Conservation (phyloP, 78 protist genomes). For the Dictyostelium intermedium region DNA sequence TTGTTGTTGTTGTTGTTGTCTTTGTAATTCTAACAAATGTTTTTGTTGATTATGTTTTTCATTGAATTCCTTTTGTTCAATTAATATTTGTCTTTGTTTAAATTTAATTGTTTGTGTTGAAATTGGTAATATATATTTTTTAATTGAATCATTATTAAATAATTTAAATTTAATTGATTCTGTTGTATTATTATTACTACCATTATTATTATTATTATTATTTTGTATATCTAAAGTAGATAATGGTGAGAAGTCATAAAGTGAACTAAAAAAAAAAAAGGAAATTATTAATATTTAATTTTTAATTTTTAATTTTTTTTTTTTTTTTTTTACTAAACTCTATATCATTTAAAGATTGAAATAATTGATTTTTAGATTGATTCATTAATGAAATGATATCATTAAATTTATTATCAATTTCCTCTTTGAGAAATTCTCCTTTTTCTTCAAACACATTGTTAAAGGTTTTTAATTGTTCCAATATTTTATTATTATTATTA, state of each 20-base stretch:
- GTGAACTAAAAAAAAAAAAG: not conserved
- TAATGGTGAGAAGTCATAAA: not conserved
- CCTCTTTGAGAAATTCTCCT: not conserved
- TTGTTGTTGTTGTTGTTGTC: not conserved
- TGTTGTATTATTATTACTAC: not conserved
- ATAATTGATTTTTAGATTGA: not conserved
- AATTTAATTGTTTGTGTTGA: not conserved
- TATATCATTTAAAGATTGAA: not conserved
- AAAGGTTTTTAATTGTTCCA: not conserved
- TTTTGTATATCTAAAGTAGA: not conserved
- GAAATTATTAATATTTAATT: not conserved
- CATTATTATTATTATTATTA: not conserved
- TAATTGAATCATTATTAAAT: not conserved
- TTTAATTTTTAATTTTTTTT: not conserved
- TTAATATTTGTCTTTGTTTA: not conserved
- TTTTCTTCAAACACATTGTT: not conserved
- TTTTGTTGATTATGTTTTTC: slow-evolving; percentile 38
- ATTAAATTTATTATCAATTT: slow-evolving; percentile 15
- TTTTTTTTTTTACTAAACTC: not conserved
- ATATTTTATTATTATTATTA: not conserved
- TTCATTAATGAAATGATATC: not conserved
- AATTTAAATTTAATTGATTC: not conserved
- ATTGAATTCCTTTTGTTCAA: not conserved
- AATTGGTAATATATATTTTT: slow-evolving; percentile 7
- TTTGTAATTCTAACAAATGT: slow-evolving; percentile 16